A percentile compares a stretch with the other conserved stretches of the same genome.
Conservation (phyloP, 2,329 filamentous ascomycete genomes). For the Cladophialophora chaetospira region DNA sequence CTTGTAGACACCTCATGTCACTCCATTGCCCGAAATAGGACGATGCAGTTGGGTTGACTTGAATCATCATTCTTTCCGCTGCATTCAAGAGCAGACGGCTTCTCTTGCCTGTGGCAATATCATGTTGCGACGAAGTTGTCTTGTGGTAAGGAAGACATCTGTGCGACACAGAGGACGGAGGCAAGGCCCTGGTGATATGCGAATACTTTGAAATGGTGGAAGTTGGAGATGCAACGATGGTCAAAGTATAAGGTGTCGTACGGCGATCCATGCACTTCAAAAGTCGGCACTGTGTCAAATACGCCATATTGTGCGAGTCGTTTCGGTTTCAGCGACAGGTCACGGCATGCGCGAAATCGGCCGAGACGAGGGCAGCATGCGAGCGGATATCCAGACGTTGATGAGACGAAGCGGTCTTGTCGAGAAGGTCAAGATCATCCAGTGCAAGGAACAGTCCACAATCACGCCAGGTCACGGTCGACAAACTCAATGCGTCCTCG, state of each 20-base stretch:
- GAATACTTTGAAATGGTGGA: too few relatives aligned
- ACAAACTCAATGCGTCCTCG: slow-evolving; percentile 33
- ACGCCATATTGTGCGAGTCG: slow-evolving; percentile 2
- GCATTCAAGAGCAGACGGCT: too few relatives aligned
- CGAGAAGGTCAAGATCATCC: slow-evolving; percentile 21
- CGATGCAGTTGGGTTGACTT: too few relatives aligned
- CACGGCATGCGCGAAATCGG: slow-evolving; percentile 21
- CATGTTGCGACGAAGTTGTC: too few relatives aligned
- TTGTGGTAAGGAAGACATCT: neutral
- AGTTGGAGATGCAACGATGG: neutral
- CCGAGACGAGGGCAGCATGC: slow-evolving; percentile 3
- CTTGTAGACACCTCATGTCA: too few relatives aligned
- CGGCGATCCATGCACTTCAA: neutral
- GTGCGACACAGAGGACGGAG: neutral
- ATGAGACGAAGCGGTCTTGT: slow-evolving; percentile 21
- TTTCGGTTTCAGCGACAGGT: slow-evolving; percentile 9
- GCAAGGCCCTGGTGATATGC: neutral
- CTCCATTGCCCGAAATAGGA: too few relatives aligned
- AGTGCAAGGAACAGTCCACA: slow-evolving; percentile 18
- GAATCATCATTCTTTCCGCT: too few relatives aligned
- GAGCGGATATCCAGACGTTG: slow-evolving; percentile 11
- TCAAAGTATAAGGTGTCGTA: slow-evolving; percentile 17
- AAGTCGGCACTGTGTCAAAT: slow-evolving; percentile 1
- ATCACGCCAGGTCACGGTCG: slow-evolving; percentile 29
- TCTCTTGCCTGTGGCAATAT: too few relatives aligned